phyloP scores from a whole-genome alignment of 306 rosid genomes.

The peach (Prunus persica) region Prunus_persica_NCBIv2 NC_034013.1:14612501-14613000 shows the following conservation, averaged over 20 bases:
- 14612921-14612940: not conserved
- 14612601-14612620: not conserved
- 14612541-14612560: not conserved
- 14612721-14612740: not conserved
- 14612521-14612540: conserved; percentile 11
- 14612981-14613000: not conserved
- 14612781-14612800: not conserved
- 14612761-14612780: not conserved
- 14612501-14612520: not conserved
- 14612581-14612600: not conserved
- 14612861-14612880: not conserved
- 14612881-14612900: not conserved
- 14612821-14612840: too few relatives aligned
- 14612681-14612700: not conserved
- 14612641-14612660: too few relatives aligned
- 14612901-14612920: not conserved
- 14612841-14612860: too few relatives aligned
- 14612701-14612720: not conserved
- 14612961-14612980: not conserved
- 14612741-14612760: not conserved
- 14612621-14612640: not conserved
- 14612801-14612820: not conserved
- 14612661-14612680: not conserved
- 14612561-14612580: not conserved
- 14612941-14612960: not conserved